These are phyloP conservation scores for Glutinoglossum americanum DNA, from an alignment of 495 filamentous ascomycete species.

Conservation along the genomic window DNA sequence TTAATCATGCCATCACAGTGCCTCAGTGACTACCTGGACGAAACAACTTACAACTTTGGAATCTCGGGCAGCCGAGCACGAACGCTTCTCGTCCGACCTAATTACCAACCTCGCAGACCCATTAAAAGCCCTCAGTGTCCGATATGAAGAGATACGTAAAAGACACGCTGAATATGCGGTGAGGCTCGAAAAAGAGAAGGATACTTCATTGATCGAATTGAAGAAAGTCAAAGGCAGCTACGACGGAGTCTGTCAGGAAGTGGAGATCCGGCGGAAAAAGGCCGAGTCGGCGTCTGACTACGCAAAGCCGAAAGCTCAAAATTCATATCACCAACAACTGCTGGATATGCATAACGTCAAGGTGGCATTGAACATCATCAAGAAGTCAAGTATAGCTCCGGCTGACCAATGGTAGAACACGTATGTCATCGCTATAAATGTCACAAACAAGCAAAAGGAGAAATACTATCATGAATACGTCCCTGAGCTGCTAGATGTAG, in stretches of 20 bases:
- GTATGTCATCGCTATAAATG: slow-evolving; percentile 84
- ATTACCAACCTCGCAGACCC: slow-evolving; percentile 64
- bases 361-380: slow-evolving; percentile 15
- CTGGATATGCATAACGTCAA: slow-evolving; percentile 92
- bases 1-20: slow-evolving; percentile 21
- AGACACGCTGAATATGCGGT: slow-evolving; percentile 70
- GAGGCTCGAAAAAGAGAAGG: slow-evolving; percentile 77
- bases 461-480: slow-evolving; percentile 94
- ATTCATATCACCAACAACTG: slow-evolving; percentile 72
- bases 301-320: slow-evolving; percentile 62
- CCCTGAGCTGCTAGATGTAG: slow-evolving; percentile 77
- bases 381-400: neutral
- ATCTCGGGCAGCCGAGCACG: slow-evolving; percentile 70
- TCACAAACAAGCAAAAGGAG: slow-evolving; percentile 91
- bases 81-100: slow-evolving; percentile 56
- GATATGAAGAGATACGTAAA: slow-evolving; percentile 86
- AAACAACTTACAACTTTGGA: slow-evolving; percentile 81
- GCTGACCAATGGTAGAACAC: slow-evolving; percentile 39
- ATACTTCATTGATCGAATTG: slow-evolving; percentile 59
- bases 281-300: slow-evolving; percentile 75
- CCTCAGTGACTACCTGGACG: slow-evolving; percentile 90
- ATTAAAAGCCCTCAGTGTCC: slow-evolving; percentile 41
- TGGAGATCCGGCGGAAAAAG: slow-evolving; percentile 88
- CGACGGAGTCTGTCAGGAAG: slow-evolving; percentile 79
- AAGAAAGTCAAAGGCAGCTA: slow-evolving; percentile 87